Conservation (phyloP, 2,329 filamentous ascomycete species). For the Lasiodiplodia theobromae region DNA sequence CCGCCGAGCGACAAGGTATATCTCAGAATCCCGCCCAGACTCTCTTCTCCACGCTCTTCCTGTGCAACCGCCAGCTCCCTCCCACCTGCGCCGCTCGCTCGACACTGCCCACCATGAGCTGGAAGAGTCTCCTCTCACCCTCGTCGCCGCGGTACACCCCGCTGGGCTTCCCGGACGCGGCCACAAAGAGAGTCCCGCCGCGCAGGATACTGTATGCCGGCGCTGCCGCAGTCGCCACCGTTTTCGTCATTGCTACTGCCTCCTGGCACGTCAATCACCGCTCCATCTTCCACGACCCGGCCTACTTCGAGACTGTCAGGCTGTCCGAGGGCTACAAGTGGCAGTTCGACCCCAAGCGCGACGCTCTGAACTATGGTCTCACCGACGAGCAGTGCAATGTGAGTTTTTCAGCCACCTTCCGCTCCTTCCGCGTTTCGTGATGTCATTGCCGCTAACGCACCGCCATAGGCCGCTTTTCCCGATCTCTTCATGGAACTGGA, state of each 20-base stretch:
- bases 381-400: constrained; percentile 29
- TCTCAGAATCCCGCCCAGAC: background rate
- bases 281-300: constrained; percentile 1
- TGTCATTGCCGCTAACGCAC: background rate
- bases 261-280: background rate
- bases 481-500: constrained; percentile 24
- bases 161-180: constrained; percentile 10
- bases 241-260: background rate
- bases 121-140: constrained; percentile 20
- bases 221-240: background rate
- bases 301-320: constrained; percentile 12
- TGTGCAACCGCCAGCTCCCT: constrained; percentile 19
- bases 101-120: constrained; percentile 13
- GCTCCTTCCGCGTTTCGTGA: background rate
- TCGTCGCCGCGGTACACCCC: constrained; percentile 20
- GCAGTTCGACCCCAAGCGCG: constrained; percentile 23
- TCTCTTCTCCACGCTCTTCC: background rate
- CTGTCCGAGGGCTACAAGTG: constrained; percentile 12
- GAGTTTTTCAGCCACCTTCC: background rate
- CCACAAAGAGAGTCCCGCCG: background rate
- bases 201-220: constrained; percentile 16
- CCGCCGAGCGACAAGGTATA: background rate
- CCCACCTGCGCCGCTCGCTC: background rate
- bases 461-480: constrained; percentile 23
- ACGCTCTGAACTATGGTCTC: constrained; percentile 22